phyloP scores from a whole-genome alignment of 2,329 filamentous ascomycete species.

The Alternaria solani region DNA sequence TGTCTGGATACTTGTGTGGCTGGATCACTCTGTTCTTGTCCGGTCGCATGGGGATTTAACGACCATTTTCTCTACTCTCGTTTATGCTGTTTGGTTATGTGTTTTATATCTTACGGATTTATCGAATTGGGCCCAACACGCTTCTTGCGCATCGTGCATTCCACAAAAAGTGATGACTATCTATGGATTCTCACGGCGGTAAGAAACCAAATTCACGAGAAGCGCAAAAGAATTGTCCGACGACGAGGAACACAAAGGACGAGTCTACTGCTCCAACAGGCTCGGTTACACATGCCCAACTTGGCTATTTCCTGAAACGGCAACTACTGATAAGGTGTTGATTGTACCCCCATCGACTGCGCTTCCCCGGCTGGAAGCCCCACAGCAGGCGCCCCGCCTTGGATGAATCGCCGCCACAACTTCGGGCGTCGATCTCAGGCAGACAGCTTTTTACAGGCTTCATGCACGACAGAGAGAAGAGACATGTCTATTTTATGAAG shows the following conservation, averaged over 20 bases:
- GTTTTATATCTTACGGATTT: slow-evolving; percentile 6
- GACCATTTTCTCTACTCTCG: background rate
- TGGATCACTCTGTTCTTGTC: slow-evolving; percentile 8
- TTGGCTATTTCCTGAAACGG: background rate
- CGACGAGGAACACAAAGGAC: too few relatives aligned
- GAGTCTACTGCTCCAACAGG: too few relatives aligned
- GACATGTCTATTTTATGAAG: background rate
- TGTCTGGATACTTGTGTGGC: slow-evolving; percentile 2
- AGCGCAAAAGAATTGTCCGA: too few relatives aligned
- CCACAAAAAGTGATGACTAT: background rate
- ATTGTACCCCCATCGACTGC: background rate
- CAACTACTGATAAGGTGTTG: background rate
- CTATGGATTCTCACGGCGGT: too few relatives aligned
- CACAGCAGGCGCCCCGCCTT: background rate
- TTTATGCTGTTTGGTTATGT: background rate
- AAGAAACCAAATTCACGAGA: background rate
- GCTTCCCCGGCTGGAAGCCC: background rate
- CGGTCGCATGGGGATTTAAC: background rate
- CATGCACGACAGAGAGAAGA: background rate
- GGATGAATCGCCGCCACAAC: background rate
- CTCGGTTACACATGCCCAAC: background rate
- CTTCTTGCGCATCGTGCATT: background rate
- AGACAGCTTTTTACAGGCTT: background rate
- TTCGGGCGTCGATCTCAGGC: background rate
- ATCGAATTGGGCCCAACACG: background rate